Conservation (phyloP, 73 alveolate genomes). For the Paramecium sexaurelia region DNA sequence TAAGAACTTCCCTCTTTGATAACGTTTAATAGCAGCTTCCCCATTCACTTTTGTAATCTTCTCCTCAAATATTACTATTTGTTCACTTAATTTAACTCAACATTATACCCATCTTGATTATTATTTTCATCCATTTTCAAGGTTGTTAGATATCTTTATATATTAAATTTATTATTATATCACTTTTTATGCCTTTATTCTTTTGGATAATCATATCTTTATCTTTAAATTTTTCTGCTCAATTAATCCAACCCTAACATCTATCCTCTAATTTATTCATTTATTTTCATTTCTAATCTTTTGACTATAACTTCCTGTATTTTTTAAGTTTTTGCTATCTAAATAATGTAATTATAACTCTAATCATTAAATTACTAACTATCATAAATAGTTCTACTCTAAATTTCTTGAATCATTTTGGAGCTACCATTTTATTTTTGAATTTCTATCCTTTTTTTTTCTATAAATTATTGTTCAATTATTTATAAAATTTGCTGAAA, state of each 20-base stretch:
- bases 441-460: too few species aligned
- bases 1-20: slow-evolving; percentile 82
- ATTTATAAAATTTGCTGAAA: too few species aligned
- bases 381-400: too few species aligned
- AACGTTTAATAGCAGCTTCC: slow-evolving; percentile 80
- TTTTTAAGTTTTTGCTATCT: too few species aligned
- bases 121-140: slow-evolving; percentile 8
- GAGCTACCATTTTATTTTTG: too few species aligned
- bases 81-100: slow-evolving; percentile 21
- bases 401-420: too few species aligned
- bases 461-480: too few species aligned
- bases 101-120: slow-evolving; percentile 2
- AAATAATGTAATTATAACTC: too few species aligned
- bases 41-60: slow-evolving; percentile 82
- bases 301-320: too few species aligned
- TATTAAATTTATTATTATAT: not conserved
- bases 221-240: not conserved
- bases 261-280: not conserved
- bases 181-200: not conserved
- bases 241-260: not conserved
- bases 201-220: not conserved
- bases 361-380: too few species aligned
- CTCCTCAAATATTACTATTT: slow-evolving; percentile 83
- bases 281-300: not conserved
- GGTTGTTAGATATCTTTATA: slow-evolving; percentile 34